phyloP scores from a whole-genome alignment of 2,329 filamentous ascomycete genomes.

The Aspergillus novoparasiticus region DNA sequence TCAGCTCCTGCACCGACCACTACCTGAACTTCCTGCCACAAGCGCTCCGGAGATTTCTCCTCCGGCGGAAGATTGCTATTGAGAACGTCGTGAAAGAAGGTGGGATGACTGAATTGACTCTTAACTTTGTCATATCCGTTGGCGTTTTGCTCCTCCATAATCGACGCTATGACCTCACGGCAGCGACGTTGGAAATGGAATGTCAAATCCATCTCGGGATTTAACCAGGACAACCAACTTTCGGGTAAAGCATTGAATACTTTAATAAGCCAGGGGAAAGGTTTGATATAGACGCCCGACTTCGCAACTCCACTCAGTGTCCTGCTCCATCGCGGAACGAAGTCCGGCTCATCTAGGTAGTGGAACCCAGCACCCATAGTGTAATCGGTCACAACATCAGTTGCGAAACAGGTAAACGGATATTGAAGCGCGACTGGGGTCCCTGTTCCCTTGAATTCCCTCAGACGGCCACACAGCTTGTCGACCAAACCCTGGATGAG shows the following conservation, averaged over 20 bases:
- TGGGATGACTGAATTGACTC: conserved; percentile 17
- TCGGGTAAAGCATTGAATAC: conserved; percentile 10
- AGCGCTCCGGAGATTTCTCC: conserved; percentile 37
- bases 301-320: conserved; percentile 23
- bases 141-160: conserved; percentile 22
- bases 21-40: conserved; percentile 34
- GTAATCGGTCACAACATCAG: conserved; percentile 49
- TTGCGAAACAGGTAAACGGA: conserved; percentile 42
- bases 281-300: conserved; percentile 16
- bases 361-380: conserved; percentile 26
- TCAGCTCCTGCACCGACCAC: conserved; percentile 33
- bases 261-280: conserved; percentile 14
- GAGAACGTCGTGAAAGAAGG: conserved; percentile 36
- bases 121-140: conserved; percentile 5
- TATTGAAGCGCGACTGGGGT: conserved; percentile 19
- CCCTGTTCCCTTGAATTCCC: conserved; percentile 13
- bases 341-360: conserved; percentile 29
- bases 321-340: conserved; percentile 28
- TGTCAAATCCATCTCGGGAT: conserved; percentile 16
- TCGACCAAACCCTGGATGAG: conserved; percentile 20
- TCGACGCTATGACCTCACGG: conserved; percentile 6
- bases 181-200: conserved; percentile 20
- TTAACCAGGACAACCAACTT: conserved; percentile 4
- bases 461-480: conserved; percentile 22
- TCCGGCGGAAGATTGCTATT: conserved; percentile 28